phyloP scores from a whole-genome alignment of 2,329 filamentous ascomycete species.

The Sarocladiaceae sp. region DNA sequence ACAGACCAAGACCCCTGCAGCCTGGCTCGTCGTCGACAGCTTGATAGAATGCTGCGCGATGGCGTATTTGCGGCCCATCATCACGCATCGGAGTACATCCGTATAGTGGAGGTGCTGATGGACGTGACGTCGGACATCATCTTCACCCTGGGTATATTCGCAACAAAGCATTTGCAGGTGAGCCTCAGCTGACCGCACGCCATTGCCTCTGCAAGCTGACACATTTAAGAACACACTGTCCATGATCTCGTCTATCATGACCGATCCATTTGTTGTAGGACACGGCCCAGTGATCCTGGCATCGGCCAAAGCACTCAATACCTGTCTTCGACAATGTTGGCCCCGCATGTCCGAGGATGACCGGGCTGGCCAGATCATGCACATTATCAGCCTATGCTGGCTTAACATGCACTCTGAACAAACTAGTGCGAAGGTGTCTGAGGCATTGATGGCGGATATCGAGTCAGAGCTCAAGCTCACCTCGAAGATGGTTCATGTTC shows the following conservation, averaged over 20 bases:
- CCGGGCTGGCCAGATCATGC: slow-evolving; percentile 59
- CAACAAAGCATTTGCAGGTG: slow-evolving; percentile 63
- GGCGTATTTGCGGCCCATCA: slow-evolving; percentile 49
- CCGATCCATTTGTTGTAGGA: slow-evolving; percentile 59
- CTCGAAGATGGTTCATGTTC: slow-evolving; percentile 27
- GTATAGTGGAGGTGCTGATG: slow-evolving; percentile 52
- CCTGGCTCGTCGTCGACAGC: slow-evolving; percentile 26
- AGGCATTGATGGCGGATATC: not conserved
- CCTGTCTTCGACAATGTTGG: slow-evolving; percentile 59
- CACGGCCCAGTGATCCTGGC: slow-evolving; percentile 47
- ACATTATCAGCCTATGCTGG: slow-evolving; percentile 58
- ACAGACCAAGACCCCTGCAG: slow-evolving; percentile 19
- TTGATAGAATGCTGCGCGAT: slow-evolving; percentile 50
- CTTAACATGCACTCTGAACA: slow-evolving; percentile 37
- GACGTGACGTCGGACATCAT: slow-evolving; percentile 43
- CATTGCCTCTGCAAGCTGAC: not conserved
- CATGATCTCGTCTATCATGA: slow-evolving; percentile 57
- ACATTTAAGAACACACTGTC: slow-evolving; percentile 54
- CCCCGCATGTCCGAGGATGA: slow-evolving; percentile 50
- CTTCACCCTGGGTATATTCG: slow-evolving; percentile 50
- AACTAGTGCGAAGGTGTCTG: not conserved
- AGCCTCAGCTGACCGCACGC: slow-evolving; percentile 9
- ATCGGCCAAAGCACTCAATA: slow-evolving; percentile 47
- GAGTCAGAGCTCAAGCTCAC: slow-evolving; percentile 23
- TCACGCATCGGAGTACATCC: slow-evolving; percentile 52